Conservation (phyloP, 371 early-diverging fungal species). For the Astathelohania contejeani region DNA sequence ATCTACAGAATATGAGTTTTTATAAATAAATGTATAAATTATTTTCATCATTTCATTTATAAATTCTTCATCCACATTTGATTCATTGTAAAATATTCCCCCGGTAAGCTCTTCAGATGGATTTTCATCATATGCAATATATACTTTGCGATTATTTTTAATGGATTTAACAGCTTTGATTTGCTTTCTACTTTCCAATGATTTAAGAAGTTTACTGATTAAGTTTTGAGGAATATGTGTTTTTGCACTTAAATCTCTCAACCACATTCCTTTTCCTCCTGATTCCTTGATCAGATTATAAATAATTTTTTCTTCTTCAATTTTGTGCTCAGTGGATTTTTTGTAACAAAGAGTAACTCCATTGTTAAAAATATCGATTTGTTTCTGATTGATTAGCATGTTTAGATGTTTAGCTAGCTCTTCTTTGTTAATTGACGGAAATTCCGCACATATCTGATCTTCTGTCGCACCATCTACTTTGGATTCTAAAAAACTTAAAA, state of each 20-base stretch:
- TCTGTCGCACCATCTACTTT: conserved; percentile 43
- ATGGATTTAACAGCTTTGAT: conserved; percentile 80
- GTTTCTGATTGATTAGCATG: conserved; percentile 21
- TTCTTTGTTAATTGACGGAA: conserved; percentile 33
- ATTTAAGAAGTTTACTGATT: conserved; percentile 63
- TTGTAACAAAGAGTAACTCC: conserved; percentile 32
- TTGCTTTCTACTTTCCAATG: conserved; percentile 62
- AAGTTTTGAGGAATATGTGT: conserved; percentile 66
- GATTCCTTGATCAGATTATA: conserved; percentile 31
- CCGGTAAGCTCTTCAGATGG: conserved; percentile 51
- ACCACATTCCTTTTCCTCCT: conserved; percentile 58
- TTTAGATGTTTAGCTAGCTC: conserved; percentile 35
- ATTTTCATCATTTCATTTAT: conserved; percentile 42
- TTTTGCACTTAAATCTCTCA: conserved; percentile 65
- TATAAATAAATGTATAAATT: conserved; percentile 35
- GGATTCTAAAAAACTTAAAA: neutral
- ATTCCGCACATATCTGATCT: conserved; percentile 31
- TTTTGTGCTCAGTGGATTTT: conserved; percentile 3
- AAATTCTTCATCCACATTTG: conserved; percentile 50
- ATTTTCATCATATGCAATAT: conserved; percentile 45
- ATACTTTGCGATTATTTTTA: conserved; percentile 55
- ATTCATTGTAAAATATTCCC: conserved; percentile 52
- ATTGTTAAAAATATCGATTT: conserved; percentile 39
- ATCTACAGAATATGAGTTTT: neutral
- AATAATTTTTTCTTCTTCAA: conserved; percentile 44